phyloP scores from a whole-genome alignment of 2,329 filamentous ascomycete species.

The Penicillium freii region DNA sequence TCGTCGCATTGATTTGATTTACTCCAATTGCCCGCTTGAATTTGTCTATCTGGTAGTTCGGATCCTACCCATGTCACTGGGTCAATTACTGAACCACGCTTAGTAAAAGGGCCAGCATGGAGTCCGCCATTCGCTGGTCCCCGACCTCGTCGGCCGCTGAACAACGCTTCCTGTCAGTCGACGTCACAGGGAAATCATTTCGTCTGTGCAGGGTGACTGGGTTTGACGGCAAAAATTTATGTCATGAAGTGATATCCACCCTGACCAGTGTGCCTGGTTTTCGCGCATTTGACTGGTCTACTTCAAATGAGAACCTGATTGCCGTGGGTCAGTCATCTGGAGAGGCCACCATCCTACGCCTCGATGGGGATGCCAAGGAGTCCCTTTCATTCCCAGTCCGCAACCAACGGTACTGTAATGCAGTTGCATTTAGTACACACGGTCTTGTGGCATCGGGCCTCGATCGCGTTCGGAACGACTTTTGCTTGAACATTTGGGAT shows the following conservation, averaged over 20 bases:
- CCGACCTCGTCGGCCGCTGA: slow-evolving; percentile 53
- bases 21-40: neutral
- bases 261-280: slow-evolving; percentile 59
- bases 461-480: slow-evolving; percentile 63
- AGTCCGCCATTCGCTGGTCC: slow-evolving; percentile 62
- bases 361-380: slow-evolving; percentile 51
- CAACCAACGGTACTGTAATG: slow-evolving; percentile 64
- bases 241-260: slow-evolving; percentile 54
- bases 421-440: slow-evolving; percentile 58
- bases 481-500: slow-evolving; percentile 65
- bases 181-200: slow-evolving; percentile 59
- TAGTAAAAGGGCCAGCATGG: slow-evolving; percentile 25
- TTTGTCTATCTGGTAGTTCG: neutral
- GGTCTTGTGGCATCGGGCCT: slow-evolving; percentile 61
- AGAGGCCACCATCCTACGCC: slow-evolving; percentile 58
- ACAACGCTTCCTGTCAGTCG: slow-evolving; percentile 61
- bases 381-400: slow-evolving; percentile 57
- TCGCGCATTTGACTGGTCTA: slow-evolving; percentile 66
- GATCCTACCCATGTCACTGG: neutral
- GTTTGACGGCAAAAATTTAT: slow-evolving; percentile 42
- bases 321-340: slow-evolving; percentile 62
- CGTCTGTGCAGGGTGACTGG: slow-evolving; percentile 54
- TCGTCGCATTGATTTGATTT: slow-evolving; percentile 10
- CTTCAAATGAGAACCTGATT: slow-evolving; percentile 56
- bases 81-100: neutral